phyloP scores from a whole-genome alignment of 768 basidiomycete genomes.

The Termitomyces bulborhizus region DNA sequence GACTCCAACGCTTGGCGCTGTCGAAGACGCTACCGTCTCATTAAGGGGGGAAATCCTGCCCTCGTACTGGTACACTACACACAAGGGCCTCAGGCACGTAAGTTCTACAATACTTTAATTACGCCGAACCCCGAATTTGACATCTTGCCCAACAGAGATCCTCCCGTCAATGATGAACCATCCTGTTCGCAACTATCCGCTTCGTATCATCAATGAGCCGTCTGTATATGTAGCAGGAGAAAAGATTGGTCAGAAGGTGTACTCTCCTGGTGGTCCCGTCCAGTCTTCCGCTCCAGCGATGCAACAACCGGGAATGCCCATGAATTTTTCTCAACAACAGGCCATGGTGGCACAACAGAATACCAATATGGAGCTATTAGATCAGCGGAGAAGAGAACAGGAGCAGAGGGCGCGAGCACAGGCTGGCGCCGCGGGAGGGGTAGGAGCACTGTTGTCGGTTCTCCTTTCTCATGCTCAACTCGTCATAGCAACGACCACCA shows the following conservation, averaged over 20 bases:
- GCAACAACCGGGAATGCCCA: slow-evolving; percentile 24
- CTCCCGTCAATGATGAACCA: slow-evolving; percentile 49
- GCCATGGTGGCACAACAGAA: slow-evolving; percentile 73
- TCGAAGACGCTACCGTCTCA: slow-evolving; percentile 65
- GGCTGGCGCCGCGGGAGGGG: slow-evolving; percentile 28
- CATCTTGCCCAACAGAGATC: slow-evolving; percentile 39
- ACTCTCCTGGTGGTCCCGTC: slow-evolving; percentile 23
- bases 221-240: slow-evolving; percentile 67
- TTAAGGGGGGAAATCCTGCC: slow-evolving; percentile 66
- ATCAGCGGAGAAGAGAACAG: slow-evolving; percentile 57
- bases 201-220: slow-evolving; percentile 61
- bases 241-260: slow-evolving; percentile 65
- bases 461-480: slow-evolving; percentile 2
- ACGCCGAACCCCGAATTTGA: slow-evolving; percentile 8
- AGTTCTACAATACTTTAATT: slow-evolving; percentile 7
- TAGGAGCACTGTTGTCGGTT: slow-evolving; percentile 14
- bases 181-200: slow-evolving; percentile 66
- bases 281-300: slow-evolving; percentile 19
- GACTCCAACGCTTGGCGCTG: slow-evolving; percentile 63
- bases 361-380: slow-evolving; percentile 63
- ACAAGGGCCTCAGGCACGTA: slow-evolving; percentile 57
- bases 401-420: slow-evolving; percentile 47
- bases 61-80: slow-evolving; percentile 76
- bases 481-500: slow-evolving; percentile 25
- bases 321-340: slow-evolving; percentile 43